Evolutionary conservation across 768 basidiomycete genomes (phyloP), one percentile per base, ranked within the genome.

Genomic region (Pisolithus orientalis): DNA sequence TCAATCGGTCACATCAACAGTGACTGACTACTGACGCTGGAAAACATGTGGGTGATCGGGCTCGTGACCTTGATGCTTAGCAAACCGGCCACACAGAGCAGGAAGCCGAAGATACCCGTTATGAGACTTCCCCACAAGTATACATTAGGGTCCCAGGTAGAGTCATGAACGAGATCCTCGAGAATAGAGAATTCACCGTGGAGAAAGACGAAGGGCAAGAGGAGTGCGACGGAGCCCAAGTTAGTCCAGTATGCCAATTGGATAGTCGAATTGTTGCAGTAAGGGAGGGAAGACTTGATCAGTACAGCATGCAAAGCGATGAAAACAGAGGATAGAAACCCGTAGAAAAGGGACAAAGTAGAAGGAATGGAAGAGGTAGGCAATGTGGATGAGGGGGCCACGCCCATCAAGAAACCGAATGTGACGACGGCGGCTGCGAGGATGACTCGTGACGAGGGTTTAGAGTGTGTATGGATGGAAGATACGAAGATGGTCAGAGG

Each of bases 11-110:
- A 39, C 24, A 50, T 44, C 53, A 44, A 58, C 34, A 38, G n/a
- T 29, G 21, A 28, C 5, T 34, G 9, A 21, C 47, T 10, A 75
- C 83, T 64, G 59, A 87, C 86, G 57, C 78, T 85, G 14, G 83
- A 84, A 69, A 91, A 87, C 87, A 90, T 91, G 65, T 90, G 90
- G 1, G 87, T 90, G 50, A 92, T 78, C 5, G 89, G 89, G 52
- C 84, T 86, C 14, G 88, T 90, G 47, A 89, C 80, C 62, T 86
- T 86, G 72, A 92, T 88, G 62, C 85, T 87, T 55, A 92, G 70
- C 58, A 90, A 69, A 21, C 86, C 87, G 1, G 90, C 87, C 39
- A 92, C 69, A 57, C 86, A 88, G 38, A 92, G 81, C 53, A 90
- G 65, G 72, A 90, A 92, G 2, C 89, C 89, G 55, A 89, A 86